These are phyloP conservation scores for Alternaria gansuensis DNA, from an alignment of 2,329 filamentous ascomycete species.

Conservation along the genomic window DNA sequence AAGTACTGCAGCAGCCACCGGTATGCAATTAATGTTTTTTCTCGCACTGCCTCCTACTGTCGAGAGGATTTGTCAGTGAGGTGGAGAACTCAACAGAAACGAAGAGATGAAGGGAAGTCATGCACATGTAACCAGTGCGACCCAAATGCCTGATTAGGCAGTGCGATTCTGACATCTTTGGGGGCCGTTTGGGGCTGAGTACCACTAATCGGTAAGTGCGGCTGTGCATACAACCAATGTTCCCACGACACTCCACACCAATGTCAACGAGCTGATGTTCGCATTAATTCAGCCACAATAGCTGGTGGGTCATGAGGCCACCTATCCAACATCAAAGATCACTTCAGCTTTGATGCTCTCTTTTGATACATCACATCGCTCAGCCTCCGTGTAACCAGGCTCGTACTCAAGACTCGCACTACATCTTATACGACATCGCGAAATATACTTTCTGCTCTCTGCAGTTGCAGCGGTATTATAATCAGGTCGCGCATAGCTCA, in stretches of 20 bases:
- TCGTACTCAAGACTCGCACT: neutral
- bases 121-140: constrained; percentile 17
- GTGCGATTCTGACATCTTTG: constrained; percentile 21
- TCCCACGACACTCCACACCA: constrained; percentile 20
- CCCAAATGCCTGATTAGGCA: constrained; percentile 16
- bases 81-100: constrained; percentile 11
- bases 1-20: neutral
- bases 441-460: neutral
- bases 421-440: neutral
- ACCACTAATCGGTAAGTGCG: constrained; percentile 23
- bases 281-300: constrained; percentile 23
- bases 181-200: constrained; percentile 31
- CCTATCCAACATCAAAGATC: constrained; percentile 6
- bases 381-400: neutral
- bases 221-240: constrained; percentile 29
- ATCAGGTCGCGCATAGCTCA: neutral
- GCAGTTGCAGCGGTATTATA: neutral
- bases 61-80: constrained; percentile 8
- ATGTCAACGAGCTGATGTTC: constrained; percentile 27
- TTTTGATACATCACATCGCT: neutral
- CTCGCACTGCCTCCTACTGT: constrained; percentile 10
- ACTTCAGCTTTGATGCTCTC: constrained; percentile 10
- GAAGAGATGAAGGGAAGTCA: constrained; percentile 10
- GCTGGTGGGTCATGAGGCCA: constrained; percentile 24
- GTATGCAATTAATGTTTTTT: neutral